Evolutionary conservation across 2,329 filamentous ascomycete genomes (phyloP).

Genomic region (Neofusicoccum ribis): DNA sequence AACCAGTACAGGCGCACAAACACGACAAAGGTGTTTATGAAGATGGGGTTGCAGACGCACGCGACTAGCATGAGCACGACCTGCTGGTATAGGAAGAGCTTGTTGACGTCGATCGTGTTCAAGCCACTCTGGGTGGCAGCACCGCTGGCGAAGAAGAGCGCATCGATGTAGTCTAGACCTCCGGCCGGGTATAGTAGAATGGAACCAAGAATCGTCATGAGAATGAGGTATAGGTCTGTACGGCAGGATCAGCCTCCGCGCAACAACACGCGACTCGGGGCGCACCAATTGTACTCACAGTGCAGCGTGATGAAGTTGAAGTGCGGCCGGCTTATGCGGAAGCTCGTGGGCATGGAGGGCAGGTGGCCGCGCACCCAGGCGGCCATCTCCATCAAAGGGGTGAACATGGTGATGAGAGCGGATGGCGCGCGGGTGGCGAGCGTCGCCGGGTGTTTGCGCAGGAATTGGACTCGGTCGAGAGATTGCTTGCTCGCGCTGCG

Average conservation of each 20-base stretch:
- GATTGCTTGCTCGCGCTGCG: not conserved
- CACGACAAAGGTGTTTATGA: conserved; percentile 68
- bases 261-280: not conserved
- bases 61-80: conserved; percentile 47
- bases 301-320: conserved; percentile 83
- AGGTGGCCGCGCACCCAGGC: conserved; percentile 31
- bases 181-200: conserved; percentile 70
- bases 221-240: conserved; percentile 76
- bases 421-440: not conserved
- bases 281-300: conserved; percentile 54
- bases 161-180: conserved; percentile 76
- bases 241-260: not conserved
- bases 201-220: conserved; percentile 70
- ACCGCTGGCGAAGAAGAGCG: conserved; percentile 83
- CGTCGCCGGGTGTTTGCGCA: not conserved
- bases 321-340: conserved; percentile 51
- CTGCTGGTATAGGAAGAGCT: conserved; percentile 51
- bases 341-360: conserved; percentile 29
- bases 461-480: not conserved
- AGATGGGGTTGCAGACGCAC: conserved; percentile 43
- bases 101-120: conserved; percentile 67
- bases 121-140: conserved; percentile 89
- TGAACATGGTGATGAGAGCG: conserved; percentile 29
- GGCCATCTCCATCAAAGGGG: conserved; percentile 31
- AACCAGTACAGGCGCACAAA: conserved; percentile 97